Evolutionary conservation across 2,329 filamentous ascomycete species (phyloP).

Genomic region (Colletotrichum sp.): DNA sequence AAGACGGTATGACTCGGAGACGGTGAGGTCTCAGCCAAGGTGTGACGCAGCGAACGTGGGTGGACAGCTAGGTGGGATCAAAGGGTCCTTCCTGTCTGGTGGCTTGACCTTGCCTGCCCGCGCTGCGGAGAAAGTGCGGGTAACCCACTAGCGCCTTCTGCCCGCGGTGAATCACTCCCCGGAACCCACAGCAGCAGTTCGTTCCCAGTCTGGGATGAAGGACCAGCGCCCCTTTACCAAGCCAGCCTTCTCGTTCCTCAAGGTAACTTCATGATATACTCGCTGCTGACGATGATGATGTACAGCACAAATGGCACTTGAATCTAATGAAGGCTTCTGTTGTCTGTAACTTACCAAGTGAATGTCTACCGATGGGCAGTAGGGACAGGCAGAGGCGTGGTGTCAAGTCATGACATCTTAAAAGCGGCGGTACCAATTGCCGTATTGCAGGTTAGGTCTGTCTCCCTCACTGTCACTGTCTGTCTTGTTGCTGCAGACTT

Average conservation of each 20-base stretch:
- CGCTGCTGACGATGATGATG: background rate
- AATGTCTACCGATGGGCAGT: background rate
- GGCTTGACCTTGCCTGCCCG: constrained; percentile 1
- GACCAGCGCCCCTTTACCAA: background rate
- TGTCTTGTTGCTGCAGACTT: background rate
- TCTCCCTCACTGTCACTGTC: background rate
- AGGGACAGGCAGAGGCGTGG: background rate
- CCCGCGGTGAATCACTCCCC: constrained; percentile 1
- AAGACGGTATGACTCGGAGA: constrained; percentile 2
- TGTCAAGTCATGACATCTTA: background rate
- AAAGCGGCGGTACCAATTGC: background rate
- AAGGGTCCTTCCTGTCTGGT: background rate
- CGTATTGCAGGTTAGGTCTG: background rate
- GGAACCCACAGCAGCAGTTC: background rate
- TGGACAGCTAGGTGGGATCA: background rate
- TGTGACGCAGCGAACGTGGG: constrained; percentile 11
- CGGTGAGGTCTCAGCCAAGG: background rate
- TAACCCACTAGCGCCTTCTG: background rate
- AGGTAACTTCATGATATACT: background rate
- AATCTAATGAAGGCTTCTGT: background rate
- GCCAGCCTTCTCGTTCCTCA: background rate
- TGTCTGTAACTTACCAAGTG: background rate
- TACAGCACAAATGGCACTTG: background rate
- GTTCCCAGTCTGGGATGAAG: background rate
- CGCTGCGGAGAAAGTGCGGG: constrained; percentile 20